Base-by-base conservation (phyloP, 2,329 filamentous ascomycete species). In the Trichoderma afroharzianum region DNA sequence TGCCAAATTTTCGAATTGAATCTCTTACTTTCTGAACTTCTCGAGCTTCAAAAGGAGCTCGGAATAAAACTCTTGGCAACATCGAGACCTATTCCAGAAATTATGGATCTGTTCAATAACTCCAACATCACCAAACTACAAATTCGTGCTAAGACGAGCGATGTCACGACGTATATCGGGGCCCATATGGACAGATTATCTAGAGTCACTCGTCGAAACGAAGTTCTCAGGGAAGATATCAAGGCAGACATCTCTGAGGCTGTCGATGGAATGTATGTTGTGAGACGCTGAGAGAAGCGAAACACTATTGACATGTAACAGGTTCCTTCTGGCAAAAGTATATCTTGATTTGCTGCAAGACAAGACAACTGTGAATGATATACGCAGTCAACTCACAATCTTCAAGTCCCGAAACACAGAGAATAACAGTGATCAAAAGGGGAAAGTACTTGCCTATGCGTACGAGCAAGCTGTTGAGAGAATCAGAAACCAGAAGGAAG, bases 181-280 rank as follows among this genome's bases (percentile, higher is more conserved):
- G 43, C 18, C 43, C 43, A 47, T 1, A 47, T 47, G 7, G 43
- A 6, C 7, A n/a, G 18, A 11, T 6, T n/a, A 11, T 2, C 18
- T 3, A 47, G 1, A n/a, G 43, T 47, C 2, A 2, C 43, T 11
- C 18, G n/a, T 5, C 0, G 0, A 47, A 47, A 3, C 1, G 1
- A 0, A 11, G 2, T 15, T 47, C 4, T 47, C 0, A 11, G 18
- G 9, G 18, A 47, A 2, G 43, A 47, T 1, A 47, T 47, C 9
- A 47, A 47, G 18, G 1, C n/a, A 9, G 4, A 5, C 11, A 47
- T 47, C 0, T 47, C 18, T 2, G 43, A 47, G 3, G 43, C 43
- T 11, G 18, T 4, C 43, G 43, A 47, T 47, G 43, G 43, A 47
- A 47, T 47, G 43, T 47, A 47, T 8, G 43, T 47, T 18, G 0